Evolutionary conservation across 169 alveolate genomes (phyloP).

Genomic region (Plasmodium fragile): DNA sequence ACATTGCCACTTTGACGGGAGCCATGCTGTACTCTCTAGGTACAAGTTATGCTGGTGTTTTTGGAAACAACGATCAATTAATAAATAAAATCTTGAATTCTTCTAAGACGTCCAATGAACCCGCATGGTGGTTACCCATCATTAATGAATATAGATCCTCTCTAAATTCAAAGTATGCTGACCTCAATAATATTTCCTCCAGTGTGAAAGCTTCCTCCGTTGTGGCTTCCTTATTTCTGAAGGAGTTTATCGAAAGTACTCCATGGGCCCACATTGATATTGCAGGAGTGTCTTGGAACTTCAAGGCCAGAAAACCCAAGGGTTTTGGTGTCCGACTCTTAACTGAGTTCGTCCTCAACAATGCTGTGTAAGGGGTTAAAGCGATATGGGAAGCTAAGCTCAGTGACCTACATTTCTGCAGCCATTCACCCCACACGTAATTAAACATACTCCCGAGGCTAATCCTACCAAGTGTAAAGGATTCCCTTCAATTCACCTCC

Average conservation of each 20-base stretch:
- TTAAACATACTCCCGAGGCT: neutral
- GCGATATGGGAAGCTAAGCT: neutral
- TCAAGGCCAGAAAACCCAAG: slow-evolving; percentile 82
- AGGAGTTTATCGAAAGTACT: slow-evolving; percentile 91
- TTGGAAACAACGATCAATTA: slow-evolving; percentile 80
- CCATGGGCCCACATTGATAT: slow-evolving; percentile 96
- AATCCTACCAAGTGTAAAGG: neutral
- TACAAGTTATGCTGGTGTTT: slow-evolving; percentile 83
- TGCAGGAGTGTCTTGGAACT: slow-evolving; percentile 94
- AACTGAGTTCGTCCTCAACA: slow-evolving; percentile 71
- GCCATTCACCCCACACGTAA: neutral
- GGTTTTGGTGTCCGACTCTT: slow-evolving; percentile 90
- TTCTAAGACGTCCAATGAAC: slow-evolving; percentile 87
- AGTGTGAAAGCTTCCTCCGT: slow-evolving; percentile 88
- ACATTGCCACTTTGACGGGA: slow-evolving; percentile 97
- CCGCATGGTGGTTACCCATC: slow-evolving; percentile 92
- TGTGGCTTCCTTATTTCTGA: slow-evolving; percentile 94
- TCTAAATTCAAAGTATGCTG: slow-evolving; percentile 92
- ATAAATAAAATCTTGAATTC: slow-evolving; percentile 70
- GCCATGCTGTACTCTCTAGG: slow-evolving; percentile 93
- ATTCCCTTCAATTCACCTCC: neutral
- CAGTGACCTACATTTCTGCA: neutral
- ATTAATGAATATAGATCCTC: slow-evolving; percentile 86
- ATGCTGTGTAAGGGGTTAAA: neutral
- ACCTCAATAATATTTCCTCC: slow-evolving; percentile 86